phyloP scores from a whole-genome alignment of 805 yeast genomes.

The Maudiozyma barnettii region DNA sequence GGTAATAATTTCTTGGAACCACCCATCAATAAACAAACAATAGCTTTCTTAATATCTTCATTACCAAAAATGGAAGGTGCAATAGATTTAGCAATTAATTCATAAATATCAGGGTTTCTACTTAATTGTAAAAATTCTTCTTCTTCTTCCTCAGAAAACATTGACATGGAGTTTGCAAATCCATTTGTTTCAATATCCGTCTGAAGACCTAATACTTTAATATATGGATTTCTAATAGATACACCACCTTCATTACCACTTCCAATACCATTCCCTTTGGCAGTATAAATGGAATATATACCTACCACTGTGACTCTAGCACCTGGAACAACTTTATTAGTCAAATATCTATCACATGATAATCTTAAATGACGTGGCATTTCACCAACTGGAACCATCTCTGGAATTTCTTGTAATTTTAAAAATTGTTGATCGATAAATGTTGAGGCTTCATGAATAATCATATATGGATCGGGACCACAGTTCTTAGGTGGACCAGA shows the following conservation, averaged over 20 bases:
- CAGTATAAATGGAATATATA: conserved; percentile 82
- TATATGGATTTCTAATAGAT: conserved; percentile 88
- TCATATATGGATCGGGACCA: conserved; percentile 86
- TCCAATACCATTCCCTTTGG: conserved; percentile 41
- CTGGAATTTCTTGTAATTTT: conserved; percentile 95
- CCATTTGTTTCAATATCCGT: conserved; percentile 69
- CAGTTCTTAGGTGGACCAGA: conserved; percentile 35
- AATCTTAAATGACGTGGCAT: conserved; percentile 90
- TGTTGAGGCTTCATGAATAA: conserved; percentile 87
- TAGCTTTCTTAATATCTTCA: conserved; percentile 84
- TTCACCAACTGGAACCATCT: conserved; percentile 97
- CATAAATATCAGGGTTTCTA: conserved; percentile 76
- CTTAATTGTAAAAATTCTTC: conserved; percentile 79
- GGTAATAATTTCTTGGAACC: conserved; percentile 89
- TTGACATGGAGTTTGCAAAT: conserved; percentile 36
- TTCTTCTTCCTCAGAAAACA: conserved; percentile 87
- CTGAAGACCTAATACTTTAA: conserved; percentile 78
- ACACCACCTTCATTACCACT: conserved; percentile 43
- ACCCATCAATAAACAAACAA: conserved; percentile 85
- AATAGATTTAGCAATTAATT: conserved; percentile 74
- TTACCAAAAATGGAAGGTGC: conserved; percentile 97
- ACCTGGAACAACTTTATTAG: conserved; percentile 91
- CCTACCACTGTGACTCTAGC: conserved; percentile 88
- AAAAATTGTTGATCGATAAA: conserved; percentile 92
- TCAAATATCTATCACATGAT: conserved; percentile 80